Evolutionary conservation across 2,329 filamentous ascomycete species (phyloP), one percentile per base, ranked within the genome.

Genomic region (Triangularia setosa): DNA sequence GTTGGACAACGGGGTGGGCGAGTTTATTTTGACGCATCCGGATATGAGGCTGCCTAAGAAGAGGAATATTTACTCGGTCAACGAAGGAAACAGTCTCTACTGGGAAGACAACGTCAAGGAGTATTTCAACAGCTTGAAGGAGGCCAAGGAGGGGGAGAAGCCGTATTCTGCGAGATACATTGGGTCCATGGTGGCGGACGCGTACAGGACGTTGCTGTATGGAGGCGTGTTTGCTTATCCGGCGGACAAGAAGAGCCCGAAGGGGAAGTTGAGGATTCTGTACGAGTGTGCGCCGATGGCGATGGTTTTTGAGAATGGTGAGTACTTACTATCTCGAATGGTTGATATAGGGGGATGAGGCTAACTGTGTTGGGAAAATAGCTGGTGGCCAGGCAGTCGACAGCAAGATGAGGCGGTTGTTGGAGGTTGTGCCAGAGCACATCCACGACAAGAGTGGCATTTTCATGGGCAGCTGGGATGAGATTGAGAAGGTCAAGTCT

Each of bases 211-310:
- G 14, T 80, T 99, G 69, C 80, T 98, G 64, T 99, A 99, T 76
- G 95, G 95, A 66, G 95, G 95, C 70, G 91, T 99, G 75, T 99
- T 99, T 78, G 95, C 95, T 54, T 99, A 99, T 76, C 95, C 95
- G 0, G 92, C 94, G 14, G 95, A 99, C 76, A 96, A 93, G 83
- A 98, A 99, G 88, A 96, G 90, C 75, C 92, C 93, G 69, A 99
- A 98, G 87, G 95, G 95, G 71, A 99, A 99, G 84, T 85, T 99
- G 71, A 87, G 95, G 69, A 99, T 99, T 71, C 78, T 99, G 72
- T 99, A 99, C 80, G 95, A 99, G 82, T 99, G 95, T 76, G 95
- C 95, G 14, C 95, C 95, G 44, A 99, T 99, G 95, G 95, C 95
- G 24, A 91, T 98, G 89, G 87, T 99, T 6, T 98, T 99, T 78